Evolutionary conservation across 2,329 filamentous ascomycete genomes (phyloP), one percentile per base, ranked within the genome.

Genomic region (Sarocladium brachiariae): DNA sequence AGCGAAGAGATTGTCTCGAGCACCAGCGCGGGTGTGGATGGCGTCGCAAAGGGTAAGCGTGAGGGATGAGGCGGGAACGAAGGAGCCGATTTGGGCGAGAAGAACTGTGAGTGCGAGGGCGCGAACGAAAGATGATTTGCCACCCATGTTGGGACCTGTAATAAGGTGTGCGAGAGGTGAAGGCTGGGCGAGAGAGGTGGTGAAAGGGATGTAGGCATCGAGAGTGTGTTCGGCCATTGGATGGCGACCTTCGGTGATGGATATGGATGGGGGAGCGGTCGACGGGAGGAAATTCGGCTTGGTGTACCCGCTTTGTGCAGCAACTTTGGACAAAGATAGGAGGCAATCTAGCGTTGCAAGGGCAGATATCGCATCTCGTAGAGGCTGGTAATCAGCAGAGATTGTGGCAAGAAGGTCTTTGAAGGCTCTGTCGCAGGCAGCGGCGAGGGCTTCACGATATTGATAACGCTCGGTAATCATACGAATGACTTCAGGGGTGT

Each of bases 131-230:
- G 87, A 93, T n/a, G 89, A 96, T 65, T 99, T 99, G 51, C 93
- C 93, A 60, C 93, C 93, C 93, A 99, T 99, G 71, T 99, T 99
- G 25, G 93, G 93, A 0, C 93, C 93, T 0, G 93, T 99, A 60
- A 99, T 85, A 51, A 97, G 84, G 58, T 96, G 80, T 2, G 89
- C 89, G 5, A 87, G 78, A 0, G 82, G 79, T 1, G 74, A 64
- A 1, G 81, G 77, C 2, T 82, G 78, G n/a, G 81, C 77, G 43
- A 97, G 79, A 2, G 79, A 71, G 10, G 89, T 86, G 60, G 86
- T 81, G 68, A 99, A 99, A 43, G 93, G 92, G 52, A 99, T 95
- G 68, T 97, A 99, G 57, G 87, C 82, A 3, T 92, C 78, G 5
- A 97, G 78, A 10, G 92, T 81, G 62, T 95, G 90, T 65, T 99